Base-by-base conservation (phyloP, 202 grass and related monocot species). In the Sporobolus alterniflorus region DNA sequence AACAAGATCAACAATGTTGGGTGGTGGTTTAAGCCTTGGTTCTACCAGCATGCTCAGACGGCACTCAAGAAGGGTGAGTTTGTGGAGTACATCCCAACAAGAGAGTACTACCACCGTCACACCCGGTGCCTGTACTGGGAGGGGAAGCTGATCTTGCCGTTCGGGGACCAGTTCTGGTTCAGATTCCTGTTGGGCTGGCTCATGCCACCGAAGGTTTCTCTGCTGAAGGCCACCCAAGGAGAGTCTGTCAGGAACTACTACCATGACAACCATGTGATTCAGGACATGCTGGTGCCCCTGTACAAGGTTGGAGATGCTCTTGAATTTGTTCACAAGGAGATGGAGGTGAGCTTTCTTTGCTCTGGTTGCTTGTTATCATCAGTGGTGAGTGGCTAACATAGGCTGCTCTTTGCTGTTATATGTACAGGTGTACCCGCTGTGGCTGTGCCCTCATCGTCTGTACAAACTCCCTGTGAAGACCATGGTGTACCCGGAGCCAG, bases 21-120 rank as follows among this genome's bases (percentile, higher is more conserved):
- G 5, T 96, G 96, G 96, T 98, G 96, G 93, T 98, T 96, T 49
- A 98, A 98, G 81, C 78, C 85, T 18, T 98, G 93, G 96, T 98
- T 98, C 75, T 98, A 98, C 82, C 93, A 98, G 85, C 87, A 94
- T 18, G 96, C 96, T n/a, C 91, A 98, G 74, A 87, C 79, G 2
- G 89, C 93, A 0, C 89, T 98, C 11, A 85, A 80, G 54, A 98
- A 28, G 84, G 96, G 96, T 5, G 87, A 96, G 73, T 98, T 98
- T 64, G 93, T 92, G 80, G 96, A 98, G 77, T 98, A 98, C 83
- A 98, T 96, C 51, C 96, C 93, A 0, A 98, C 91, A 20, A 98
- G 96, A 59, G 77, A 98, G 32, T 98, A 94, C 80, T 98, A 98
- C 83, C 93, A 98, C 59, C 89, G 96, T 56, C 96, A 98, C 87